Percentiles rank a stretch among this genome's conserved stretches.
Evolutionary conservation across 2,329 filamentous ascomycete genomes (phyloP).

Genomic region (Calonectria pauciramosa): DNA sequence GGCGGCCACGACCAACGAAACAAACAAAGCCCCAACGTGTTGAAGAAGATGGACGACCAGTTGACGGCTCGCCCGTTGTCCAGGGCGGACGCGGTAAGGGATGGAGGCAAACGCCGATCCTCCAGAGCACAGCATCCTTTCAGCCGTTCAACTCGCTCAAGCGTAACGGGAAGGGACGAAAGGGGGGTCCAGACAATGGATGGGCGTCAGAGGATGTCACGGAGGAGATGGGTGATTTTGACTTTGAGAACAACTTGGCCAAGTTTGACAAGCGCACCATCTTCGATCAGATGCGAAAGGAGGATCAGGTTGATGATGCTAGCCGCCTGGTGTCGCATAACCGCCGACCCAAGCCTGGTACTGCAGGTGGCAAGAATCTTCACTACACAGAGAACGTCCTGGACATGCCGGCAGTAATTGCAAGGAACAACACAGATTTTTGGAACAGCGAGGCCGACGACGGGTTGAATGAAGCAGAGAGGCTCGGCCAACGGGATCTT

Average conservation of each 20-base stretch:
- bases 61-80: slow-evolving; percentile 40
- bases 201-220: slow-evolving; percentile 98
- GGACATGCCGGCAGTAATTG: slow-evolving; percentile 64
- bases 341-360: slow-evolving; percentile 76
- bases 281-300: slow-evolving; percentile 91
- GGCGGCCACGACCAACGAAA: slow-evolving; percentile 50
- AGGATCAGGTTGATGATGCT: slow-evolving; percentile 90
- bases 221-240: slow-evolving; percentile 94
- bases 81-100: slow-evolving; percentile 63
- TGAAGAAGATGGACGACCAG: slow-evolving; percentile 44
- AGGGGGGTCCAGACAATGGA: slow-evolving; percentile 74
- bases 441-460: slow-evolving; percentile 85
- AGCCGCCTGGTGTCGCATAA: slow-evolving; percentile 94
- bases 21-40: slow-evolving; percentile 46
- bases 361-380: slow-evolving; percentile 87
- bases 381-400: slow-evolving; percentile 95
- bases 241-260: slow-evolving; percentile 89
- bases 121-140: slow-evolving; percentile 72
- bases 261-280: slow-evolving; percentile 95
- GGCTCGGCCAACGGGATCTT: slow-evolving; percentile 63
- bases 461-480: slow-evolving; percentile 61
- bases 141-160: slow-evolving; percentile 74
- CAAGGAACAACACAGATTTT: slow-evolving; percentile 65
- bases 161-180: slow-evolving; percentile 64
- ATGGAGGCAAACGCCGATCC: slow-evolving; percentile 72